Base-by-base conservation (phyloP, 2,329 filamentous ascomycete species). In the Blumeria graminis region DNA sequence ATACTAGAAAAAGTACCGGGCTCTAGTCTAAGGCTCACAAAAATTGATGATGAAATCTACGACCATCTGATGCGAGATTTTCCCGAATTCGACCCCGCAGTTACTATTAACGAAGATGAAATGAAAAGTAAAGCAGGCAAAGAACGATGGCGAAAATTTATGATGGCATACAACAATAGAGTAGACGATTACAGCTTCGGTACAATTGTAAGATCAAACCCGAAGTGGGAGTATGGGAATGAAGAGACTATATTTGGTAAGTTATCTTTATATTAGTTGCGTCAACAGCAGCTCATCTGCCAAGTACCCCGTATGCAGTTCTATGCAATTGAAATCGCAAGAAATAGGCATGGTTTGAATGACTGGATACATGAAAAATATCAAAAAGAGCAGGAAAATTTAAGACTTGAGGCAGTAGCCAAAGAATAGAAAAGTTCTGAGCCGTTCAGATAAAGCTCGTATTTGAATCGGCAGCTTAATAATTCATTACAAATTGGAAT, bases 101-200 rank as follows among this genome's bases (percentile, higher is more conserved):
- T 72, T 45, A 84, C 84, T 10, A 82, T 98, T 61, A 71, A 94
- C 67, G 92, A 98, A 72, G 83, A 94, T 63, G 76, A 85, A 64
- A 95, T 98, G 90, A 98, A 98, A 81, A 95, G 86, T 77, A 93
- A 94, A 73, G 71, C 74, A 13, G 90, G 90, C 68, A 98, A 98
- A 75, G 87, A 93, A 71, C 77, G 78, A 68, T 98, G 92, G 92
- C 81, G 92, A 65, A 85, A 84, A 61, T 98, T 95, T 72, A 84
- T 95, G 77, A 89, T 84, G 76, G 74, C 76, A 60, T 98, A 95
- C 69, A 88, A 96, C 72, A 89, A 94, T 70, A 90, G 78, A 71
- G 74, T 98, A n/a, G 84, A 92, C 61, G 93, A 98, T 71, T 98
- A 82, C 75, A 98, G 95, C 74, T 98, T 95, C 69, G 92, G 92